A percentile compares a stretch with the other conserved stretches of the same genome.
Conservation (phyloP, 768 basidiomycete genomes). For the Coprinopsis strossmayeri region DNA sequence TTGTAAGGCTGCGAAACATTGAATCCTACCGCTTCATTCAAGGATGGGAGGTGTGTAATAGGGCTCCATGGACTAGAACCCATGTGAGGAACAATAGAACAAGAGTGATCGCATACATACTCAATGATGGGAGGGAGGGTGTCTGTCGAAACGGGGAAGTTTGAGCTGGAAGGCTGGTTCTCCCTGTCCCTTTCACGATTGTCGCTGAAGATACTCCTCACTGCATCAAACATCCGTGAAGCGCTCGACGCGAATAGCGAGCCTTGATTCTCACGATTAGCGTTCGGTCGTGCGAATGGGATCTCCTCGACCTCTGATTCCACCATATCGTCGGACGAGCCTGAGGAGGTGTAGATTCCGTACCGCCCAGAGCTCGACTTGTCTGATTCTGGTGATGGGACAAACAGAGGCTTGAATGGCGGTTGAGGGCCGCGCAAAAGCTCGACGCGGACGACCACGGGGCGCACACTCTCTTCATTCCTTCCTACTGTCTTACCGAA, state of each 20-base stretch:
- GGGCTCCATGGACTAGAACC: constrained; percentile 4
- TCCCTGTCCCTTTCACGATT: background rate
- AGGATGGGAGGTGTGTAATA: constrained; percentile 4
- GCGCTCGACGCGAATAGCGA: constrained; percentile 16
- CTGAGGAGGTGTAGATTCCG: constrained; percentile 46
- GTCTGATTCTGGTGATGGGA: constrained; percentile 21
- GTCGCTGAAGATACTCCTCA: background rate
- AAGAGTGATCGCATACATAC: constrained; percentile 6
- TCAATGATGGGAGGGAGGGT: constrained; percentile 7
- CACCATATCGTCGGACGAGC: constrained; percentile 37
- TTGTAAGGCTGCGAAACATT: background rate
- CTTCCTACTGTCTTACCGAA: constrained; percentile 74
- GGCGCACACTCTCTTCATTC: constrained; percentile 52
- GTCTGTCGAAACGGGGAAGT: background rate
- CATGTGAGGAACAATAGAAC: constrained; percentile 3
- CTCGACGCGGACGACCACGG: constrained; percentile 56
- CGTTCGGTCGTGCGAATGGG: constrained; percentile 13
- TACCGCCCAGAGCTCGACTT: constrained; percentile 50
- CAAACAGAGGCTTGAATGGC: constrained; percentile 23
- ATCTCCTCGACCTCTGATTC: constrained; percentile 54
- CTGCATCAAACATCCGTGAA: background rate
- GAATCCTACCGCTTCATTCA: constrained; percentile 1
- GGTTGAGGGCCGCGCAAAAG: constrained; percentile 34
- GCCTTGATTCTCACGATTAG: too few relatives aligned
- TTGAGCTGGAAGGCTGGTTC: too few relatives aligned